Evolutionary conservation across 2,329 filamentous ascomycete genomes (phyloP).

Genomic region (Aspergillus sp.): DNA sequence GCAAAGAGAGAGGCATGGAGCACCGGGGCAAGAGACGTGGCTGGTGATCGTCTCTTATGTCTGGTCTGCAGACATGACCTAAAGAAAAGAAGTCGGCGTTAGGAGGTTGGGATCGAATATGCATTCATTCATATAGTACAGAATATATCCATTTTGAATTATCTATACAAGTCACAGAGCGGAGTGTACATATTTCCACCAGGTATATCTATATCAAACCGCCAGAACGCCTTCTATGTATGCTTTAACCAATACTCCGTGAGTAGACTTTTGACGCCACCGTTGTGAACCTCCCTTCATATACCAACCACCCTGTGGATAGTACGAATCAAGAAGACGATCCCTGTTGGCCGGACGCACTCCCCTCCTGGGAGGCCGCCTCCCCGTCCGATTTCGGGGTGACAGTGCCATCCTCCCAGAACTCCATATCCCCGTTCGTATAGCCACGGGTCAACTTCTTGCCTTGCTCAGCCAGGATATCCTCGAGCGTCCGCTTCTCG

Average conservation of each 20-base stretch:
- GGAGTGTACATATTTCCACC: slow-evolving; percentile 16
- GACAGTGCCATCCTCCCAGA: slow-evolving; percentile 74
- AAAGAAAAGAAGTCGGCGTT: slow-evolving; percentile 22
- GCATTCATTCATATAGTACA: slow-evolving; percentile 5
- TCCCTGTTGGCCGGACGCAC: slow-evolving; percentile 4
- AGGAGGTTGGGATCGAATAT: slow-evolving; percentile 13
- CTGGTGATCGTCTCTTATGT: slow-evolving; percentile 51
- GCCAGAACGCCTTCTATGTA: slow-evolving; percentile 9
- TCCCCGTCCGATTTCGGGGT: slow-evolving; percentile 24
- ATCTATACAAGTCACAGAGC: background rate
- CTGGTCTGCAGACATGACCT: background rate
- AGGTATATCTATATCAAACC: background rate
- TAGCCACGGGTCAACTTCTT: slow-evolving; percentile 80
- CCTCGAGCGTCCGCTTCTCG: slow-evolving; percentile 41
- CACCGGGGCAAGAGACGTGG: slow-evolving; percentile 70
- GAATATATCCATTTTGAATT: slow-evolving; percentile 2
- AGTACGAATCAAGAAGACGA: background rate
- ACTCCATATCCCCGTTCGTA: slow-evolving; percentile 82
- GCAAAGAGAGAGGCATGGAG: slow-evolving; percentile 74
- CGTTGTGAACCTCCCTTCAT: background rate
- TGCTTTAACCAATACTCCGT: background rate
- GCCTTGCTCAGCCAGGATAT: slow-evolving; percentile 40
- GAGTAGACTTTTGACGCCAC: background rate
- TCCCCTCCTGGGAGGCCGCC: background rate
- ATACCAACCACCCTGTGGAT: background rate